A percentile compares a stretch with the other conserved stretches of the same genome.
phyloP scores from a whole-genome alignment of 106 monocot species.

The Allium fistulosum region DNA sequence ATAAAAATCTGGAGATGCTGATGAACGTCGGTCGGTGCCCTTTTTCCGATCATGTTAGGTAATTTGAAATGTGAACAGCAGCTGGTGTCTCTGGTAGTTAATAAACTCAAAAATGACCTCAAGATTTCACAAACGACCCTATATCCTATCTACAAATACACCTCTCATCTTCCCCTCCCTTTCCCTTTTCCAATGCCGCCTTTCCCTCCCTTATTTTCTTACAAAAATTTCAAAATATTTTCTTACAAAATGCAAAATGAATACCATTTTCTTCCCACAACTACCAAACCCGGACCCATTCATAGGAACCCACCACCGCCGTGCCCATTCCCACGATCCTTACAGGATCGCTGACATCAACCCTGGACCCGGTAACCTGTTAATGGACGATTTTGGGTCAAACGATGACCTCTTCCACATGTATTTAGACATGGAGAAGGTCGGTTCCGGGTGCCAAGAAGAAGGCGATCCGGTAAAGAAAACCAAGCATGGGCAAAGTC shows the following conservation, averaged over 20 bases:
- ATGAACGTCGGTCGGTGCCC: too few species aligned
- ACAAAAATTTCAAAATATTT: not conserved
- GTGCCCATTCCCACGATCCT: constrained; percentile 3
- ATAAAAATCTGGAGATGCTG: too few species aligned
- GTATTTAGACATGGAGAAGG: constrained; percentile 83
- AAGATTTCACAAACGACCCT: not conserved
- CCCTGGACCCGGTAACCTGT: not conserved
- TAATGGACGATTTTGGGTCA: not conserved
- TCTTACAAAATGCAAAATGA: not conserved
- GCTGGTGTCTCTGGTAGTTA: too few species aligned
- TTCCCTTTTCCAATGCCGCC: not conserved
- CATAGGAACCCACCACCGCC: constrained; percentile 6
- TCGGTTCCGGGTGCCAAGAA: constrained; percentile 20
- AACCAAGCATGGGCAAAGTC: constrained; percentile 65
- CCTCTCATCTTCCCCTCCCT: not conserved
- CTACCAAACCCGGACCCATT: not conserved
- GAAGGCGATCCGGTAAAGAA: not conserved
- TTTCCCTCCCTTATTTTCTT: not conserved
- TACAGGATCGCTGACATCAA: not conserved
- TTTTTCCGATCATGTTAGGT: too few species aligned
- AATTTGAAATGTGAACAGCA: too few species aligned
- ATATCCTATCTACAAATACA: not conserved
- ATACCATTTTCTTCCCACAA: not conserved
- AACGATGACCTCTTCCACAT: constrained; percentile 83
- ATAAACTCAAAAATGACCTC: not conserved